Conservation (phyloP, 306 rosid species). For the Rosa lucieae region DNA sequence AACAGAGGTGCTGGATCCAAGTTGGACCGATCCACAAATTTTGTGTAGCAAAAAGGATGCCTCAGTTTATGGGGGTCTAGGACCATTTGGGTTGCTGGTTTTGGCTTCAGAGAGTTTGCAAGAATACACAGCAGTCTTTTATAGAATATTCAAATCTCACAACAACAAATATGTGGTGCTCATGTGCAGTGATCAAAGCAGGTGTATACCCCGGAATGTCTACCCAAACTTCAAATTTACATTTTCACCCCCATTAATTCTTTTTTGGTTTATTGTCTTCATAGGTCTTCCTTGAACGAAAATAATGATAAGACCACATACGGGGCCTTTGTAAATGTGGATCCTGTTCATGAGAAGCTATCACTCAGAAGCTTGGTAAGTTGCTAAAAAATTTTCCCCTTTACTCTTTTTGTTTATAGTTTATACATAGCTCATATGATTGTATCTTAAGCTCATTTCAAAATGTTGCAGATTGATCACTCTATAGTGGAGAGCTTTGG, state of each 20-base stretch:
- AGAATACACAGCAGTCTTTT: slow-evolving; percentile 75
- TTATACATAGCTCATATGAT: neutral
- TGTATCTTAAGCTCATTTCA: too few species aligned
- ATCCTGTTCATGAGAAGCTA: slow-evolving; percentile 49
- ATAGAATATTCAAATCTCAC: slow-evolving; percentile 51
- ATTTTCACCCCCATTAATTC: neutral
- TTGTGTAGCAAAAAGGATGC: slow-evolving; percentile 57
- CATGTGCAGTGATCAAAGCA: slow-evolving; percentile 78
- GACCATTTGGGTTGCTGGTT: slow-evolving; percentile 69
- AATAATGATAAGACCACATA: slow-evolving; percentile 57
- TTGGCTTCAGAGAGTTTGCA: slow-evolving; percentile 57
- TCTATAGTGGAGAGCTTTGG: slow-evolving; percentile 78
- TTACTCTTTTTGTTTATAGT: too few species aligned
- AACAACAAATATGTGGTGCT: slow-evolving; percentile 47
- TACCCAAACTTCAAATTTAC: neutral
- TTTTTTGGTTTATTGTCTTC: neutral
- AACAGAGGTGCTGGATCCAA: slow-evolving; percentile 45
- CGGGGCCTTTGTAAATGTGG: slow-evolving; percentile 65
- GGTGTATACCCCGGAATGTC: slow-evolving; percentile 24
- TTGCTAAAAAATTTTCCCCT: neutral
- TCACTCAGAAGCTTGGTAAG: slow-evolving; percentile 75
- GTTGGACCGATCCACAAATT: slow-evolving; percentile 53
- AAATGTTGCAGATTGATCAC: slow-evolving; percentile 58
- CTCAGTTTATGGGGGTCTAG: slow-evolving; percentile 41
- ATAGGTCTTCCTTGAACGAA: slow-evolving; percentile 62